Base-by-base conservation (phyloP, 1,284 basidiomycete species). In the Moniliophthora roreri region DNA sequence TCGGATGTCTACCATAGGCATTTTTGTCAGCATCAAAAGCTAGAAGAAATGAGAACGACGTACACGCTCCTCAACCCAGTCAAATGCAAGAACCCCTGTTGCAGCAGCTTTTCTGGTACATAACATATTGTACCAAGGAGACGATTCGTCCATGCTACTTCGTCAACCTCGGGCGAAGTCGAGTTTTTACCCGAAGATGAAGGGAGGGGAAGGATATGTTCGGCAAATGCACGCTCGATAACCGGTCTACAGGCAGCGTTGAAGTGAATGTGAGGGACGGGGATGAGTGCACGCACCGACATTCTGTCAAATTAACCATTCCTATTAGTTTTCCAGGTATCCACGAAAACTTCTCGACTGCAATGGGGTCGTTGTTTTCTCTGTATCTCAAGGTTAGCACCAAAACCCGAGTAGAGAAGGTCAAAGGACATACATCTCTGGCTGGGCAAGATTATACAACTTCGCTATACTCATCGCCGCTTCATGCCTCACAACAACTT, bases 341-440 rank as follows among this genome's bases (percentile, higher is more conserved):
- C 97, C 97, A 99, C 0, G 84, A 84, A 64, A 99, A 98, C 51
- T 96, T 92, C 18, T 76, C 68, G 16, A 87, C 78, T 0, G 94
- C 92, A 0, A 81, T 75, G 0, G 79, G 71, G 55, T 94, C 91
- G 52, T 86, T 85, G 56, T 83, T 87, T 66, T 96, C 93, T 60
- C 93, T 97, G 57, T 58, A 52, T 52, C 35, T 28, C 50, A 21
- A 26, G 5, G n/a, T 18, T 26, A 16, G 13, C 23, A n/a, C 5
- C n/a, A 21, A 8, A 41, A 57, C 20, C 53, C 36, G 11, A 7
- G n/a, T 10, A 11, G 15, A 21, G 8, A n/a, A 21, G 8, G 26
- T 42, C 16, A 18, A 28, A 21, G n/a, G 2, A 71, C 89, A 57
- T 62, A 93, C 93, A 98, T 95, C 67, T 97, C 93, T 0, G 90